Percentiles rank a stretch among this genome's conserved stretches.
phyloP scores from a whole-genome alignment of 75 land plant genomes.

The Picea sitchensis region DNA sequence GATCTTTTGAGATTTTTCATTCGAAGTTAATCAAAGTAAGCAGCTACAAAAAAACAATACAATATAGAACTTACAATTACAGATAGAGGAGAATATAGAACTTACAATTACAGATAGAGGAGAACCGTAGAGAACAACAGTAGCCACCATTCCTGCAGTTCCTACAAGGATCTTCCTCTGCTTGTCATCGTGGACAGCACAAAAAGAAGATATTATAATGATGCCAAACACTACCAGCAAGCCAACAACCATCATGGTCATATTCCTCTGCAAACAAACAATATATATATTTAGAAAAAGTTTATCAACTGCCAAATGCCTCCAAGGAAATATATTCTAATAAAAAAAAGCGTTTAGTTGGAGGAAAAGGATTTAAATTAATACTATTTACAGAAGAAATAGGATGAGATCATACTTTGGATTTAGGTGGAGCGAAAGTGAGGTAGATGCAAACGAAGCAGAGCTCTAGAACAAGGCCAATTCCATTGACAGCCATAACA shows the following conservation, averaged over 20 bases:
- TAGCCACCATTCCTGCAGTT: slow-evolving; percentile 31
- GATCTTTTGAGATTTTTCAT: too few relatives aligned
- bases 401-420: background rate
- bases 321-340: background rate
- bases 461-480: background rate
- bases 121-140: slow-evolving; percentile 45
- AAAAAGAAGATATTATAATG: slow-evolving; percentile 21
- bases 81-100: slow-evolving; percentile 25
- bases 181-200: slow-evolving; percentile 32
- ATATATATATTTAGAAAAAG: background rate
- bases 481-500: background rate
- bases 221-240: slow-evolving; percentile 20
- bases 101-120: slow-evolving; percentile 24
- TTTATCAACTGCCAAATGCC: background rate
- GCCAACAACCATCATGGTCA: background rate
- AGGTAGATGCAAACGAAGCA: background rate
- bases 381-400: background rate
- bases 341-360: background rate
- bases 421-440: background rate
- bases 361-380: background rate
- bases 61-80: slow-evolving; percentile 35
- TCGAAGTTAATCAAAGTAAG: too few relatives aligned
- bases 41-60: too few relatives aligned
- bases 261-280: background rate
- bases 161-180: slow-evolving; percentile 47